Evolutionary conservation across 140 eudicot species (phyloP).

Genomic region (Bidens hawaiensis): DNA sequence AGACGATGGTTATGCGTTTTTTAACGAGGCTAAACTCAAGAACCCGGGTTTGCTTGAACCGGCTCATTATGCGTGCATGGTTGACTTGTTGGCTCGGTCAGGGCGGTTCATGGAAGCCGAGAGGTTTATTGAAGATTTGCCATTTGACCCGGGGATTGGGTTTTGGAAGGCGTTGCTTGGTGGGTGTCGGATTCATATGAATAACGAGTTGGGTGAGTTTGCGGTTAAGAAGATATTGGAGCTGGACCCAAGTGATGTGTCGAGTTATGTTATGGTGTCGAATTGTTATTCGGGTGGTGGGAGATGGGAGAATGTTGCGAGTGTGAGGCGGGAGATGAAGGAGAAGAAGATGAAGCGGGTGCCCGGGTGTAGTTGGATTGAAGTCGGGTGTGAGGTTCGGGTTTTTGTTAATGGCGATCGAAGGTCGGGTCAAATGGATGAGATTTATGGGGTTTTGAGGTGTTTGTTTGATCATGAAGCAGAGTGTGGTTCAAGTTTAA

Average conservation of each 20-base stretch:
- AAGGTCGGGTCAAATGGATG: constrained; percentile 29
- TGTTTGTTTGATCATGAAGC: constrained; percentile 35
- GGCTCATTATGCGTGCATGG: constrained; percentile 76
- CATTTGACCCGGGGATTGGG: constrained; percentile 78
- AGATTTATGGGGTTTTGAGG: constrained; percentile 38
- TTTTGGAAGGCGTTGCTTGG: constrained; percentile 85
- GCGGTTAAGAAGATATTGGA: constrained; percentile 53
- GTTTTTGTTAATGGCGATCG: constrained; percentile 60
- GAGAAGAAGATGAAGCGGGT: constrained; percentile 52
- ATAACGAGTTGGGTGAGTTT: constrained; percentile 46
- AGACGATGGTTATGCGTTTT: constrained; percentile 49
- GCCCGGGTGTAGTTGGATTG: constrained; percentile 91
- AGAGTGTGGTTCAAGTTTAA: constrained; percentile 16
- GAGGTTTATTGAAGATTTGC: constrained; percentile 55
- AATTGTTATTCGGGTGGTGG: constrained; percentile 76
- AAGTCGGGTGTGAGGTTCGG: constrained; percentile 37
- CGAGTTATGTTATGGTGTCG: constrained; percentile 74
- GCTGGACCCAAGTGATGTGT: constrained; percentile 70
- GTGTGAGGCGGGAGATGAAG: constrained; percentile 49
- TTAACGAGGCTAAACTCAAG: constrained; percentile 44
- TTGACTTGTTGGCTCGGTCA: constrained; percentile 67
- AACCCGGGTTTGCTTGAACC: constrained; percentile 44
- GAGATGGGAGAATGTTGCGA: constrained; percentile 55
- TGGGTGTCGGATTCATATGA: constrained; percentile 77
- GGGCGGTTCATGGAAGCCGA: constrained; percentile 67